Evolutionary conservation across 2,329 filamentous ascomycete genomes (phyloP).

Genomic region (Sporothrix curviconia): DNA sequence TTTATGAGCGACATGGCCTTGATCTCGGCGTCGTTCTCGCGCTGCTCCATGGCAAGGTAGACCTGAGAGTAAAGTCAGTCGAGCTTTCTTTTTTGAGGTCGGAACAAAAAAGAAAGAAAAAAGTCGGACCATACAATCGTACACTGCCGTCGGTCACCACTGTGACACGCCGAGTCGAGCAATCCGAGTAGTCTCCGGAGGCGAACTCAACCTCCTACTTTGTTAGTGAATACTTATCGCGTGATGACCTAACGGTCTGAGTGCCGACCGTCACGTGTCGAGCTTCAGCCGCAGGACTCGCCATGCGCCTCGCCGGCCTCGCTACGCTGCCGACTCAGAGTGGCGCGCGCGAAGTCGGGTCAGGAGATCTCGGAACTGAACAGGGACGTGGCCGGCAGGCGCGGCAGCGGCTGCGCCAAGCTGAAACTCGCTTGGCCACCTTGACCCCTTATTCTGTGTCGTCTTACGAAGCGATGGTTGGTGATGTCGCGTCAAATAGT

Average conservation of each 20-base stretch:
- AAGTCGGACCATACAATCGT: too few relatives aligned
- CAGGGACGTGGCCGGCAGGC: slow-evolving; percentile 48
- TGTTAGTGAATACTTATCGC: slow-evolving; percentile 68
- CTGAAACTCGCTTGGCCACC: slow-evolving; percentile 42
- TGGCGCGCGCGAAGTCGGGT: slow-evolving; percentile 40
- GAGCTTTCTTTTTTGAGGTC: background rate
- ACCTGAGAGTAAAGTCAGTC: slow-evolving; percentile 38
- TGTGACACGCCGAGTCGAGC: slow-evolving; percentile 56
- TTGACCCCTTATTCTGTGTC: slow-evolving; percentile 40
- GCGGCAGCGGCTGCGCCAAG: slow-evolving; percentile 41
- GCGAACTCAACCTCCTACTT: slow-evolving; percentile 62
- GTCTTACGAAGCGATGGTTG: slow-evolving; percentile 40
- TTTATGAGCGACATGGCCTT: slow-evolving; percentile 59
- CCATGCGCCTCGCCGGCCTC: slow-evolving; percentile 46
- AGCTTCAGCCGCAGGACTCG: slow-evolving; percentile 38
- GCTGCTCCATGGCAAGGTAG: slow-evolving; percentile 66
- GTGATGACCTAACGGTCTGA: slow-evolving; percentile 50
- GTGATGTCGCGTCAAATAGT: slow-evolving; percentile 55
- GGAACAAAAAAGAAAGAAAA: too few relatives aligned
- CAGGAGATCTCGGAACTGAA: slow-evolving; percentile 51
- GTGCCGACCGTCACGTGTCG: too few relatives aligned
- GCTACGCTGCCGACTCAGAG: slow-evolving; percentile 44
- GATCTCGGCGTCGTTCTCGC: slow-evolving; percentile 52
- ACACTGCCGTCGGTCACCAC: too few relatives aligned
- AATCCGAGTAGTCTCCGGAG: slow-evolving; percentile 64